These are phyloP conservation scores for Sequoia sempervirens DNA, from an alignment of 75 land plant species.

Conservation along the genomic window DNA sequence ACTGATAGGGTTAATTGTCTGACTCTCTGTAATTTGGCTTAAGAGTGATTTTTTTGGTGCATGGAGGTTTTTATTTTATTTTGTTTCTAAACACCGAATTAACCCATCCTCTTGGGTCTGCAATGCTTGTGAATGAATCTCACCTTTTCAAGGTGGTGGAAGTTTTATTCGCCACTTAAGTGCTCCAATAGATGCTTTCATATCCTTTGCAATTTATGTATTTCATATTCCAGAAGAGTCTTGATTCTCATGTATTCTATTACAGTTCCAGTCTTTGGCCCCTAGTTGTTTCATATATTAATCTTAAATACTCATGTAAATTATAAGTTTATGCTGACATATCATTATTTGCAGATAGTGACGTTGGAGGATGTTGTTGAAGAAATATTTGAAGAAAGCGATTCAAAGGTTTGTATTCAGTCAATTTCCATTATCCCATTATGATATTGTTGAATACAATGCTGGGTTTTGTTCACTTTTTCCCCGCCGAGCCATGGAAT, in stretches of 20 bases:
- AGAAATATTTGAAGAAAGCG: slow-evolving; percentile 98
- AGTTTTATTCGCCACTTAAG: neutral
- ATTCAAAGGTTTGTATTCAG: slow-evolving; percentile 65
- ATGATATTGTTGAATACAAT: neutral
- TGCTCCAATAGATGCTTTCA: neutral
- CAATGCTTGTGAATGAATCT: neutral
- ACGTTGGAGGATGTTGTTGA: slow-evolving; percentile 98
- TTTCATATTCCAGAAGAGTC: neutral
- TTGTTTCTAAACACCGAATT: neutral
- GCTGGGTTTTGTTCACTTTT: neutral
- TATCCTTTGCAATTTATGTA: neutral
- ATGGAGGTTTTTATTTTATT: neutral
- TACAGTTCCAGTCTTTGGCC: neutral
- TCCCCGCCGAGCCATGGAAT: neutral
- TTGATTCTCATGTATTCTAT: neutral
- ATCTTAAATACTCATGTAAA: neutral
- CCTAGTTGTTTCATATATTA: neutral
- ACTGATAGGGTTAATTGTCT: neutral
- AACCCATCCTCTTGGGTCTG: neutral
- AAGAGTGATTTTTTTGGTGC: neutral
- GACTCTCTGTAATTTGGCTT: neutral
- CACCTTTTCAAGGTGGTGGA: neutral
- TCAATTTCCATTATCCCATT: neutral
- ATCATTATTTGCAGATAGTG: slow-evolving; percentile 49
- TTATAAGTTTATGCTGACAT: neutral